Percentiles rank a stretch among this genome's conserved stretches.
phyloP scores from a whole-genome alignment of 75 land plant genomes.

The Cupressus sempervirens region DNA sequence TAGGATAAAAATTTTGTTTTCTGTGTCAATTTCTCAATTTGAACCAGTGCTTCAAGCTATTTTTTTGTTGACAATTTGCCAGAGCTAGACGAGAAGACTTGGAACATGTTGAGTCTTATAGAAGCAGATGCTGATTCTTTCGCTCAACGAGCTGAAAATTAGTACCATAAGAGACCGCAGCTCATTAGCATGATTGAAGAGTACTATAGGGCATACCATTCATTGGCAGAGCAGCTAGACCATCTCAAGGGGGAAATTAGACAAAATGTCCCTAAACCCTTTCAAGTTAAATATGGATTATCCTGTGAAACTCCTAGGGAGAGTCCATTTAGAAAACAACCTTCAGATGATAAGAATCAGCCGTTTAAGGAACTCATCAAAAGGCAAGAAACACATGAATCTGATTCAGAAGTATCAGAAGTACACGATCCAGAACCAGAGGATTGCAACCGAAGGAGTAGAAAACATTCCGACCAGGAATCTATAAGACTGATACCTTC shows the following conservation, averaged over 20 bases:
- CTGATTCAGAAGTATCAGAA: slow-evolving; percentile 37
- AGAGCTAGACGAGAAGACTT: slow-evolving; percentile 40
- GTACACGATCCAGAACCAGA: slow-evolving; percentile 28
- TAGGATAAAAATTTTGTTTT: neutral
- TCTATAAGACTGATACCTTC: neutral
- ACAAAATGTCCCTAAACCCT: neutral
- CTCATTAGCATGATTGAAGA: too few relatives aligned
- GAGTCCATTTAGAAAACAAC: neutral
- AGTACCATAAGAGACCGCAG: too few relatives aligned
- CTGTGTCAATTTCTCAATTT: neutral
- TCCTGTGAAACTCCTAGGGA: neutral
- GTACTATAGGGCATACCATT: too few relatives aligned
- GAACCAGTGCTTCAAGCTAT: neutral
- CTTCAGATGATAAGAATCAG: slow-evolving; percentile 2
- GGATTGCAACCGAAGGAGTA: neutral
- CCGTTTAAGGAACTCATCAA: neutral
- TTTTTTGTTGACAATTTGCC: neutral
- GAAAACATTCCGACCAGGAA: neutral
- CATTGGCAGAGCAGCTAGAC: too few relatives aligned
- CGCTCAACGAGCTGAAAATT: too few relatives aligned
- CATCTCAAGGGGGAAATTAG: slow-evolving; percentile 32
- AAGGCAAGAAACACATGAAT: slow-evolving; percentile 3
- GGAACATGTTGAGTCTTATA: slow-evolving; percentile 40
- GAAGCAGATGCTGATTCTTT: slow-evolving; percentile 59
- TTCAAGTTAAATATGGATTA: neutral